These are phyloP conservation scores for Phytophthora citrophthora DNA, from an alignment of 352 stramenopile species.

Conservation along the genomic window DNA sequence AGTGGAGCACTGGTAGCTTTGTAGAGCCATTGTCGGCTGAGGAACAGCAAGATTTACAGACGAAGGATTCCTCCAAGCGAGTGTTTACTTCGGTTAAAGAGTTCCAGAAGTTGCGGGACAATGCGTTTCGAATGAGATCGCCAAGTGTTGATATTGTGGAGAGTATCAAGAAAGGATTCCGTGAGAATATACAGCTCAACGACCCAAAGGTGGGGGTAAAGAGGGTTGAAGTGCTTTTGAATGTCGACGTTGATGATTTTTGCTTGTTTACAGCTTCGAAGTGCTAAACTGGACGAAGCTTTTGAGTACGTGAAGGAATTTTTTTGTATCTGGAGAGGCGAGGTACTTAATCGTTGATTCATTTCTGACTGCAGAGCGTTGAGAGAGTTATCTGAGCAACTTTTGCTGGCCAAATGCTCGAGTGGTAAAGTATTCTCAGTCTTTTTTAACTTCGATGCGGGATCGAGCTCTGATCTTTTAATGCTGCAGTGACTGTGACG, in stretches of 20 bases:
- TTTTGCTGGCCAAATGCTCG: constrained; percentile 71
- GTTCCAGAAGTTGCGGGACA: constrained; percentile 48
- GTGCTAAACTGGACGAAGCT: constrained; percentile 68
- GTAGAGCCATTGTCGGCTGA: constrained; percentile 31
- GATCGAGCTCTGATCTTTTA: constrained; percentile 5
- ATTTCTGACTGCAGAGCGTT: constrained; percentile 44
- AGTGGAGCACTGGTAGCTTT: constrained; percentile 69
- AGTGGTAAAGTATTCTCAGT: constrained; percentile 48
- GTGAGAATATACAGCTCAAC: constrained; percentile 39
- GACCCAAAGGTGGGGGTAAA: constrained; percentile 43
- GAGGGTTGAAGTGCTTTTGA: not conserved
- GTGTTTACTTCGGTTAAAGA: constrained; percentile 50
- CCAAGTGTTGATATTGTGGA: constrained; percentile 38
- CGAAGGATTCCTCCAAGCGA: constrained; percentile 11
- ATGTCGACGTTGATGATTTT: constrained; percentile 4
- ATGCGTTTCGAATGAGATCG: constrained; percentile 40
- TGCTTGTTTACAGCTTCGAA: constrained; percentile 34
- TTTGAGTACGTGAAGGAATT: constrained; percentile 45
- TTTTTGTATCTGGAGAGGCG: not conserved
- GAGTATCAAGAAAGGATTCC: constrained; percentile 55
- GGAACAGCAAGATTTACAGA: constrained; percentile 10
- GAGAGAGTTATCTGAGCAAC: constrained; percentile 69
- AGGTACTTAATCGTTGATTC: not conserved
- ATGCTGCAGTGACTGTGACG: constrained; percentile 64
- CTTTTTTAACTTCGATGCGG: not conserved